Percentiles rank a stretch among this genome's conserved stretches.
phyloP scores from a whole-genome alignment of 768 basidiomycete genomes.

The Rubroboletus pulcherrimus region DNA sequence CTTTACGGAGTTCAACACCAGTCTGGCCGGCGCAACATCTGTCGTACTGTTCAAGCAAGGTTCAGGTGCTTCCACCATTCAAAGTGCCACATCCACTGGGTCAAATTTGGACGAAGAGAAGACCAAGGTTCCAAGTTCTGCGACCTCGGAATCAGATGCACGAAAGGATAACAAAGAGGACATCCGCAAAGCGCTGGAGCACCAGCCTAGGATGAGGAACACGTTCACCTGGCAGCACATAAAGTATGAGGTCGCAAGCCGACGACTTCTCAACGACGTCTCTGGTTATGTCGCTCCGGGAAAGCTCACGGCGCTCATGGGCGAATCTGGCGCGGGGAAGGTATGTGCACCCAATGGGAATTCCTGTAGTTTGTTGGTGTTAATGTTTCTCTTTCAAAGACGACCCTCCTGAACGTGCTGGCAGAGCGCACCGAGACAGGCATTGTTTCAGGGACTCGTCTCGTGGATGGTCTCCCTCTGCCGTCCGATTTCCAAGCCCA shows the following conservation, averaged over 20 bases:
- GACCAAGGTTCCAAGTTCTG: slow-evolving; percentile 9
- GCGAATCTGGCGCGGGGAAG: slow-evolving; percentile 51
- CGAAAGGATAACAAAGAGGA: slow-evolving; percentile 15
- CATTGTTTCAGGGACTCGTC: slow-evolving; percentile 38
- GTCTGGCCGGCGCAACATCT: slow-evolving; percentile 31
- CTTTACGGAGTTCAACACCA: slow-evolving; percentile 54
- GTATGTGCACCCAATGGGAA: slow-evolving; percentile 11
- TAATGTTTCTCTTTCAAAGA: slow-evolving; percentile 25
- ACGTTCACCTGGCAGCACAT: slow-evolving; percentile 81
- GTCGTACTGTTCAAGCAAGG: slow-evolving; percentile 69
- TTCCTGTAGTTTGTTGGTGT: no score
- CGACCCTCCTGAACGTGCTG: slow-evolving; percentile 48
- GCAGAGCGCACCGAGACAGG: slow-evolving; percentile 38
- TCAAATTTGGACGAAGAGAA: slow-evolving; percentile 32
- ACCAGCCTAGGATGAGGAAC: slow-evolving; percentile 37
- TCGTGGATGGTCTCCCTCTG: slow-evolving; percentile 43
- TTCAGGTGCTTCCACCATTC: slow-evolving; percentile 26
- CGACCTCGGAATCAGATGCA: slow-evolving; percentile 6
- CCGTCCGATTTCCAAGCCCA: slow-evolving; percentile 53
- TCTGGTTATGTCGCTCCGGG: slow-evolving; percentile 82
- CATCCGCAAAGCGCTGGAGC: slow-evolving; percentile 33
- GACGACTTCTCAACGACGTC: slow-evolving; percentile 62
- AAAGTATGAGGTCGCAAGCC: slow-evolving; percentile 60
- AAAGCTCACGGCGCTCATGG: slow-evolving; percentile 77
- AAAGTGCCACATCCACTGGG: neutral